Conservation (phyloP, 192 early-diverging fungal genomes). For the Lunasporangiospora selenospora region DNA sequence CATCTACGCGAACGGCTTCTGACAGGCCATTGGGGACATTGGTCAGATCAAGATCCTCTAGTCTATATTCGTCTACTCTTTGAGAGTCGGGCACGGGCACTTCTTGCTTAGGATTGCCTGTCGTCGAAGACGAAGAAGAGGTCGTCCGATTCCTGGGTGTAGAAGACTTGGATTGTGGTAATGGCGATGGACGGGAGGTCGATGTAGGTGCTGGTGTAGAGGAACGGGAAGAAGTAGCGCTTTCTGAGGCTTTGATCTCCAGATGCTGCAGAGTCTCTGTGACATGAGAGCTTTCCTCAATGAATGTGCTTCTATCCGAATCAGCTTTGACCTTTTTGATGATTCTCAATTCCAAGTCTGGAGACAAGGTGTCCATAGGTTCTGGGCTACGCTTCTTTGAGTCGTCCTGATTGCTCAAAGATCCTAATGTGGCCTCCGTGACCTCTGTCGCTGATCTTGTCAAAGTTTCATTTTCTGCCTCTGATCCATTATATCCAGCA, state of each 20-base stretch:
- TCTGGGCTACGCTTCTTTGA: constrained; percentile 35
- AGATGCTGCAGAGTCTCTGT: constrained; percentile 19
- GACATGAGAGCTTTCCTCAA: constrained; percentile 19
- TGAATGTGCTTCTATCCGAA: constrained; percentile 6
- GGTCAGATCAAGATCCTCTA: constrained; percentile 57
- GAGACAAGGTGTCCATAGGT: not conserved
- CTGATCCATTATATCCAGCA: too few species aligned
- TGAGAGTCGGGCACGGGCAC: not conserved
- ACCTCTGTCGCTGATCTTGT: too few species aligned
- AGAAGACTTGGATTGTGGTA: not conserved
- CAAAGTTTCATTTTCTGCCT: too few species aligned
- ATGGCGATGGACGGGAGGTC: not conserved
- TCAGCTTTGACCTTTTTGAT: constrained; percentile 38
- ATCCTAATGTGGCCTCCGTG: too few species aligned
- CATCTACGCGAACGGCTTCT: constrained; percentile 69
- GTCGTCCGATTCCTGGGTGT: not conserved
- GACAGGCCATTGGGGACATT: constrained; percentile 63
- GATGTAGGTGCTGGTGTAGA: constrained; percentile 3
- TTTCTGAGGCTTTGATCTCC: constrained; percentile 10
- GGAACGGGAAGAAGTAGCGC: not conserved
- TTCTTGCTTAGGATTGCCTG: too few species aligned
- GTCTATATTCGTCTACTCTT: constrained; percentile 47
- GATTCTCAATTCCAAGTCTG: not conserved
- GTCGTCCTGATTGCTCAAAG: too few species aligned
- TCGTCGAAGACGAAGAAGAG: not conserved